These are phyloP conservation scores for Emergomyces orientalis DNA, from an alignment of 2,329 filamentous ascomycete species.

Conservation along the genomic window DNA sequence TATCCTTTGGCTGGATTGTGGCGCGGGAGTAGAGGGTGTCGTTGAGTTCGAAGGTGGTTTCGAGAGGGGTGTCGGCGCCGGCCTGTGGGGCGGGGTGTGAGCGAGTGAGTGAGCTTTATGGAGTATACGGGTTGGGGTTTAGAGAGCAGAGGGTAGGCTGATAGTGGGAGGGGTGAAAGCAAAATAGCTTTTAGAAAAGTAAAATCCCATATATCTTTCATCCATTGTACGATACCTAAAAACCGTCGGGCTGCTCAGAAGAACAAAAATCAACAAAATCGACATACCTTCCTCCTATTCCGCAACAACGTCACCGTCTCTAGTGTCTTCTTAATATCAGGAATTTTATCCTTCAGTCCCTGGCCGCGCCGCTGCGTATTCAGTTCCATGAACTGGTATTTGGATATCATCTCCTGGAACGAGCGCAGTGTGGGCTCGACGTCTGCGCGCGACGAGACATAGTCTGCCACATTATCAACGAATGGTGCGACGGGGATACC, in stretches of 20 bases:
- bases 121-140: background rate
- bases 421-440: constrained; percentile 38
- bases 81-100: constrained; percentile 13
- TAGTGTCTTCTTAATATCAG: constrained; percentile 91
- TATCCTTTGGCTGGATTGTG: constrained; percentile 60
- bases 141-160: background rate
- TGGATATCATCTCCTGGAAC: constrained; percentile 54
- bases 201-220: background rate
- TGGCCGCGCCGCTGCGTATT: constrained; percentile 76
- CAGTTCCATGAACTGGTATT: constrained; percentile 99
- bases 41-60: constrained; percentile 93
- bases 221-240: no score
- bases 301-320: constrained; percentile 84
- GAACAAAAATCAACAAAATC: background rate
- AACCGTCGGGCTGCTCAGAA: no score
- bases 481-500: constrained; percentile 41
- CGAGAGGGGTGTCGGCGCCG: constrained; percentile 51
- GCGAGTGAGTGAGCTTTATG: background rate
- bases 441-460: constrained; percentile 38
- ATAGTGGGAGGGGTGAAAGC: background rate
- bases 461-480: constrained; percentile 40
- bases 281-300: constrained; percentile 58
- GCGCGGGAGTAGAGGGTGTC: constrained; percentile 92
- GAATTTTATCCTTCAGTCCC: constrained; percentile 87
- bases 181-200: background rate